Conservation (phyloP, 164 flowering plant species). For the Stephania yunnanensis region DNA sequence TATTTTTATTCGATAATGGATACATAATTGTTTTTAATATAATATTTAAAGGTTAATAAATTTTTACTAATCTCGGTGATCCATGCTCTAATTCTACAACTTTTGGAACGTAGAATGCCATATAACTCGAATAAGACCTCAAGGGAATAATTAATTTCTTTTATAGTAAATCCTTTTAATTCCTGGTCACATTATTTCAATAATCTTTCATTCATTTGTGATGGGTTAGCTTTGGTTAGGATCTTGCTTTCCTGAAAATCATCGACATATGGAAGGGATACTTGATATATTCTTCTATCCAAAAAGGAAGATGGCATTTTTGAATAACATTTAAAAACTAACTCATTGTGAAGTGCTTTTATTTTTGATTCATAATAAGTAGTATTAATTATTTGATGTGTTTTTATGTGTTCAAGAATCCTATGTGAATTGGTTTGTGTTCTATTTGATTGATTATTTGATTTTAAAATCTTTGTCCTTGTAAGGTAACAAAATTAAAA, state of each 20-base stretch:
- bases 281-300: not conserved
- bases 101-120: not conserved
- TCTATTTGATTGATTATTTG: too few species aligned
- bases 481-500: not conserved
- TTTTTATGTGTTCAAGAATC: too few species aligned
- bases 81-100: not conserved
- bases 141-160: too few species aligned
- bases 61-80: too few species aligned
- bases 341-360: not conserved
- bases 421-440: too few species aligned
- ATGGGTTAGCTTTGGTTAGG: not conserved
- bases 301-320: not conserved
- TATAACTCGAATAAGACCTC: not conserved
- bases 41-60: not conserved
- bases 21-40: not conserved
- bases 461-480: not conserved
- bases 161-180: too few species aligned
- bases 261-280: not conserved
- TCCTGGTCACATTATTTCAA: too few species aligned
- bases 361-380: not conserved
- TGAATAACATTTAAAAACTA: not conserved
- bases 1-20: too few species aligned
- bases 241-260: not conserved
- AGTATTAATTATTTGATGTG: not conserved
- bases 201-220: too few species aligned